Percentiles rank a stretch among this genome's conserved stretches.
These are phyloP conservation scores for Lunularia cruciata DNA, from an alignment of 225 moss, liverwort and hornwort species.

Conservation along the genomic window DNA sequence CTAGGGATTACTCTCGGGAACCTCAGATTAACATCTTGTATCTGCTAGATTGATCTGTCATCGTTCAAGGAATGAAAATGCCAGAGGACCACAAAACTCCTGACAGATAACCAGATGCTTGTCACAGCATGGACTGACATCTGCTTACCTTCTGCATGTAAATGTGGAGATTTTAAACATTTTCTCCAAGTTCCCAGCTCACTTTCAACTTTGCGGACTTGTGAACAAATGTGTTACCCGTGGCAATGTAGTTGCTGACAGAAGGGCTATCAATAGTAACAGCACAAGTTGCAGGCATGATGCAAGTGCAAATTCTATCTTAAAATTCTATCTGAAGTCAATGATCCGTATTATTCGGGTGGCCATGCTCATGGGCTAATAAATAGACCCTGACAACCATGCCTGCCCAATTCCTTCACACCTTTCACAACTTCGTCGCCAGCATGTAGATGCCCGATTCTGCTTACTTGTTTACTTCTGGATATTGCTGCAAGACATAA, in stretches of 20 bases:
- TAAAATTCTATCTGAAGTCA: background rate
- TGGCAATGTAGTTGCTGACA: background rate
- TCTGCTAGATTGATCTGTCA: too few species aligned
- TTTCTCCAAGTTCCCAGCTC: constrained; percentile 1
- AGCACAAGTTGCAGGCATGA: background rate
- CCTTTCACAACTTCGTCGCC: constrained; percentile 11
- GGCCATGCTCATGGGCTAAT: constrained; percentile 3
- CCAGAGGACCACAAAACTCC: too few species aligned
- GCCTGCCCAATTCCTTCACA: constrained; percentile 6
- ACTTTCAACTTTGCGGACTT: constrained; percentile 6
- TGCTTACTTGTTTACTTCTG: constrained; percentile 7
- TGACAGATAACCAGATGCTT: too few species aligned
- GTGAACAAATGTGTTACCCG: constrained; percentile 5
- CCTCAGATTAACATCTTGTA: too few species aligned
- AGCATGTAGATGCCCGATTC: background rate
- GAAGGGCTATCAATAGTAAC: background rate
- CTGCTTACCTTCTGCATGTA: too few species aligned
- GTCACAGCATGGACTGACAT: too few species aligned
- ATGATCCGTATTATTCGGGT: background rate
- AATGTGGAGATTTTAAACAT: background rate
- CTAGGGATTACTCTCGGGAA: too few species aligned
- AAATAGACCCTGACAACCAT: background rate
- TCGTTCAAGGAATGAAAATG: too few species aligned
- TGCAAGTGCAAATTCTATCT: background rate
- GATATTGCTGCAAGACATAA: constrained; percentile 4